Evolutionary conservation across 345 rosid genomes (phyloP), one percentile per base, ranked within the genome.

Genomic region (Citrus cavaleriei): DNA sequence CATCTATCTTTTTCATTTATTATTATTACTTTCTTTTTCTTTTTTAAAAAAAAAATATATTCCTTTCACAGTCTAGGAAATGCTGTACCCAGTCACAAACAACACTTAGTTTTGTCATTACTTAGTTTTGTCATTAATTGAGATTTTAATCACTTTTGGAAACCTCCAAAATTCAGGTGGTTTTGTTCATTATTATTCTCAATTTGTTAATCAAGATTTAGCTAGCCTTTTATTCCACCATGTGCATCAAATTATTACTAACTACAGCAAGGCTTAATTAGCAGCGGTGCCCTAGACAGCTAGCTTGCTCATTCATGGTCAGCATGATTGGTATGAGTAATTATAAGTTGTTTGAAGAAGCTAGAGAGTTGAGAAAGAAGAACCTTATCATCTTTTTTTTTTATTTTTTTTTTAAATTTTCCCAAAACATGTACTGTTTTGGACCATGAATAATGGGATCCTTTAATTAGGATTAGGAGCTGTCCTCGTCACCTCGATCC

Each of bases 401-500:
- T 35, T 25, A 0, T 25, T 25, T 25, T 25, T 25, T 25, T 25
- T 0, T 3, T n/a, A n/a, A n/a, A 1, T 16, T 16, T 4, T 2
- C 22, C 55, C 7, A 18, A 46, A 46, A 3, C 51, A 46, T 46
- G 18, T 13, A 49, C 54, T 38, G 37, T 69, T 69, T 62, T 63
- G 72, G 84, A 46, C 79, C 79, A 18, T 51, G 21, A 38, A 55
- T 76, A 1, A 46, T 54, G n/a, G 57, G 77, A 81, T 61, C 74
- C 77, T 46, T 68, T 68, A 5, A 18, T 18, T 46, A 58, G 73
- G 58, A 54, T 54, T 46, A 42, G 73, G 74, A 72, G 58, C 62
- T 72, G 77, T 81, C 79, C 10, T 75, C 63, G 16, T 80, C 59
- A 51, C 27, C 72, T 62, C 51, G 59, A 57, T 70, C 55, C 64